Evolutionary conservation across 2,329 filamentous ascomycete species (phyloP), one percentile per base, ranked within the genome.

Genomic region (Ilyonectria mors-panacis): DNA sequence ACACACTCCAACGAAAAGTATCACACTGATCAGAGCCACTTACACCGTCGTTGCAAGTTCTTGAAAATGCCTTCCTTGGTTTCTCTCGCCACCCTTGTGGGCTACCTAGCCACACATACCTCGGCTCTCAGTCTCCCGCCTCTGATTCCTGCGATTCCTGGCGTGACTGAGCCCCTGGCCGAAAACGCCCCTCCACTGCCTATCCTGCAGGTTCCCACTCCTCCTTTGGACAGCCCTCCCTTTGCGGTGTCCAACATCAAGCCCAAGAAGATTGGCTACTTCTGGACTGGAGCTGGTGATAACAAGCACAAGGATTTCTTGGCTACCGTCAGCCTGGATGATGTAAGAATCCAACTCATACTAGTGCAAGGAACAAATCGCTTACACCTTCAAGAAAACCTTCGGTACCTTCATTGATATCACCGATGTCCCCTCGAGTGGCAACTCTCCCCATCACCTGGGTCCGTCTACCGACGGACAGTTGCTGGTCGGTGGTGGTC

Each of bases 231-330:
- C 2, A 88, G 85, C 70, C 84, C 83, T 9, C 85, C 85, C 7
- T 89, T 89, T 67, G 81, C 79, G 12, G 79, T 83, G 3, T 87
- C 85, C 74, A 80, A 87, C 66, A 85, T 90, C 75, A 87, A 86
- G 79, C 88, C 89, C 30, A 91, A 90, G 85, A 91, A 91, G 81
- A 88, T 91, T 75, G 89, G 88, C 0, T 90, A 90, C 78, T 90
- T 90, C 80, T 90, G 87, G 87, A 89, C 87, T 59, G 88, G 85
- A 19, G 82, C 88, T 37, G 88, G 86, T 39, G 88, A 90, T 73
- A 90, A 90, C 73, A 73, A 84, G 53, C 88, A 90, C 78, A 85
- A 85, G 75, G 85, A 90, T 70, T 90, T 90, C 77, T 77, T 90
- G 48, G 86, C 86, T 1, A 88, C 88, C 1, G 85, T 86, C 76